Conservation (phyloP, 2,329 filamentous ascomycete species). For the Fusarium sp. region DNA sequence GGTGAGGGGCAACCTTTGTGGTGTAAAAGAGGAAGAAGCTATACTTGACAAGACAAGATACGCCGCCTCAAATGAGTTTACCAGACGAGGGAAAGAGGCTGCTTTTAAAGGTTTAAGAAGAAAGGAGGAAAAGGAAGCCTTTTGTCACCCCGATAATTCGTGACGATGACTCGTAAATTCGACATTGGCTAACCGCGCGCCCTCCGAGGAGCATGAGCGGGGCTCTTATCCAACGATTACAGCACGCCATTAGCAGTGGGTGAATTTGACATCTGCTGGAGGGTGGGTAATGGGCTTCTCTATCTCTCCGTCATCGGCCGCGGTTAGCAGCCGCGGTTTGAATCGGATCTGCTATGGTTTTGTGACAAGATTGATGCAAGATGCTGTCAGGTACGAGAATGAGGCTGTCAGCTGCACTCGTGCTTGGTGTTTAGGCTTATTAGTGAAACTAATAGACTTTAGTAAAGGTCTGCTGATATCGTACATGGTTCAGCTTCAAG, state of each 20-base stretch:
- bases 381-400: neutral
- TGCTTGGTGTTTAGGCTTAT: neutral
- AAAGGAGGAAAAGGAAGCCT: neutral
- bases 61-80: neutral
- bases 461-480: neutral
- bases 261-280: neutral
- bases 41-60: neutral
- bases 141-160: neutral
- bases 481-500: neutral
- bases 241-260: slow-evolving; percentile 36
- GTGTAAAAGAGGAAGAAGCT: neutral
- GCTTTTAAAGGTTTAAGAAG: neutral
- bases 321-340: neutral
- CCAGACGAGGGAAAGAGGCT: neutral
- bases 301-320: slow-evolving; percentile 37
- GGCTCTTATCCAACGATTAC: slow-evolving; percentile 19
- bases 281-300: neutral
- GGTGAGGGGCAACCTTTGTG: slow-evolving; percentile 29
- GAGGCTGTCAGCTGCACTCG: neutral
- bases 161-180: slow-evolving; percentile 4
- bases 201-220: slow-evolving; percentile 22
- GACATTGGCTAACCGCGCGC: slow-evolving; percentile 5
- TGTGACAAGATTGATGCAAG: neutral
- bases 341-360: neutral
- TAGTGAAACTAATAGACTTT: neutral